Conservation (phyloP, 495 filamentous ascomycete species). For the Trichoderma asperelloides region DNA sequence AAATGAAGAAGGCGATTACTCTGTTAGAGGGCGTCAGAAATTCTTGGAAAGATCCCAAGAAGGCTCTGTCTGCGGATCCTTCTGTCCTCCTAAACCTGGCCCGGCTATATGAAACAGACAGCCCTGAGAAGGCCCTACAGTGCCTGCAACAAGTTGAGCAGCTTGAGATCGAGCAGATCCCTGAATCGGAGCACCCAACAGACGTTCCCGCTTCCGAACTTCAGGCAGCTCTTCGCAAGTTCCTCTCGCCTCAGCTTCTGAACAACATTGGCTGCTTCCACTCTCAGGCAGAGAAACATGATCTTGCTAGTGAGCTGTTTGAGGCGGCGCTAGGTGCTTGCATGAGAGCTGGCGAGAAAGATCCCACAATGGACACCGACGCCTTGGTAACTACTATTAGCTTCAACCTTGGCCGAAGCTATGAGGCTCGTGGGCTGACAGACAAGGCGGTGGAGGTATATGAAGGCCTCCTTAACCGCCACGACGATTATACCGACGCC, state of each 20-base stretch:
- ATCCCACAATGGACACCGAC: conserved; percentile 67
- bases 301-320: conserved; percentile 75
- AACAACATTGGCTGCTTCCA: conserved; percentile 97
- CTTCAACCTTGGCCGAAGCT: conserved; percentile 94
- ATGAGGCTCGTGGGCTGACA: conserved; percentile 71
- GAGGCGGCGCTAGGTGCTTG: conserved; percentile 83
- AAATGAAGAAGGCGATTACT: conserved; percentile 72
- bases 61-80: conserved; percentile 66
- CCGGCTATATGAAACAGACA: conserved; percentile 75
- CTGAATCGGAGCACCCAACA: conserved; percentile 56
- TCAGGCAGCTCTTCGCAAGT: conserved; percentile 54
- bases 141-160: conserved; percentile 86
- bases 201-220: conserved; percentile 51
- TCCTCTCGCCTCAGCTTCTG: conserved; percentile 78
- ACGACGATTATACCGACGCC: conserved; percentile 87
- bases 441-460: conserved; percentile 84
- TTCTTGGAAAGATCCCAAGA: conserved; percentile 83
- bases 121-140: conserved; percentile 82
- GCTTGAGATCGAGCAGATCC: conserved; percentile 66
- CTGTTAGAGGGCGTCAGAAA: conserved; percentile 76
- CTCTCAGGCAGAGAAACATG: conserved; percentile 75
- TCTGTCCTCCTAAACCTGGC: conserved; percentile 89
- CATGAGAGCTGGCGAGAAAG: conserved; percentile 59
- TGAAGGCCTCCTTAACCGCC: conserved; percentile 69
- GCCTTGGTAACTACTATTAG: conserved; percentile 87